Base-by-base conservation (phyloP, 257 asterid species). In the Prunella vulgaris region DNA sequence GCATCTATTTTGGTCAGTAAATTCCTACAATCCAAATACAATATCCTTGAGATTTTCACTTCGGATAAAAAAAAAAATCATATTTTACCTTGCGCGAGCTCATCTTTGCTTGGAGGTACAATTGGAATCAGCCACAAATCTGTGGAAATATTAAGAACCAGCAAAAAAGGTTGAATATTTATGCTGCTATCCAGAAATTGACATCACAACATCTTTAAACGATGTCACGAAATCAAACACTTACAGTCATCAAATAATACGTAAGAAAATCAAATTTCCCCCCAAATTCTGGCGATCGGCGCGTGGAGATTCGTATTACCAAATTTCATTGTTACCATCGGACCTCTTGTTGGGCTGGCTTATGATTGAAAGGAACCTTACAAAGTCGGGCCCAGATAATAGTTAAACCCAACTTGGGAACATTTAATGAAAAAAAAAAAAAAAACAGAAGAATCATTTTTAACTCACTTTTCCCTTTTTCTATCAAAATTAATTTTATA, bases 1-100 rank as follows among this genome's bases (percentile, higher is more conserved):
- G 46, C 75, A 54, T 72, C 74, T 75, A 33, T 20, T 77, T 38
- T 73, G 80, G 1, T 75, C 86, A 15, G 67, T 67, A 37, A 54
- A 57, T 66, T 81, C 81, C 90, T 85, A 54, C 77, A 70, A 63
- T 13, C 54, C 35, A 53, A 25, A 3, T 27, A 42, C n/a, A 13
- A 10, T 42, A 22, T 6, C 66, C 27, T 70, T 64, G 27, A 54
- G 56, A 52, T 60, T 68, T 49, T 57, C 5, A 2, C 38, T 38
- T n/a, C 13, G 0, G 27, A 72, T 7, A 7, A 70, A 9, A 7
- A 5, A 21, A 22, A 20, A 32, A 27, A 17, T 32, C n/a, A 63
- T 20, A 32, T 2, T 5, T 71, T 74, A 77, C 85, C 82, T 67
- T 67, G 53, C 17, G 15, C 59, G 65, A 13, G 15, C 74, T 76